Percentiles rank a stretch among this genome's conserved stretches.
Evolutionary conservation across 2,329 filamentous ascomycete genomes (phyloP).

Genomic region (Colletotrichum liriopes): DNA sequence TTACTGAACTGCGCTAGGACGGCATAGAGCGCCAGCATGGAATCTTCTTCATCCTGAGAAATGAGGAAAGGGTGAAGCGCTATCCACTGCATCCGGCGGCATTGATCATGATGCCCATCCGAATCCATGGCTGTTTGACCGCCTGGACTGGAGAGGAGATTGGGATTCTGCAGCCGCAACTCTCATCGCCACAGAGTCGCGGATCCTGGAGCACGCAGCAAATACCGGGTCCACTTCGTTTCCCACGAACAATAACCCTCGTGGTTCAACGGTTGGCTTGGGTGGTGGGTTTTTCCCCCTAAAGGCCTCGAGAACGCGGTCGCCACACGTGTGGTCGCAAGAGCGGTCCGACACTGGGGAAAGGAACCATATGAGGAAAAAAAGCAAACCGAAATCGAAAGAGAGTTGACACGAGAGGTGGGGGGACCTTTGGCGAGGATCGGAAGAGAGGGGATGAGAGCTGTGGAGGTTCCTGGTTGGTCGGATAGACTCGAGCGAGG

Average conservation of each 20-base stretch:
- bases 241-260: background rate
- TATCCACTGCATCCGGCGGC: background rate
- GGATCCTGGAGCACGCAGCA: slow-evolving; percentile 1
- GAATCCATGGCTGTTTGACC: slow-evolving; percentile 16
- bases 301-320: background rate
- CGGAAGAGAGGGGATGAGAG: background rate
- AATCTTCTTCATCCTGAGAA: slow-evolving; percentile 1
- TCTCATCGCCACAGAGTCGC: background rate
- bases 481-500: background rate
- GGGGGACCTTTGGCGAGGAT: background rate
- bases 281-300: background rate
- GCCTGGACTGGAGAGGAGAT: slow-evolving; percentile 7
- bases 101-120: slow-evolving; percentile 13
- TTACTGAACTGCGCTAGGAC: slow-evolving; percentile 35
- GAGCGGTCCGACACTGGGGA: slow-evolving; percentile 13
- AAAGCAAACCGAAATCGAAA: background rate
- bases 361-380: slow-evolving; percentile 1
- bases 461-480: slow-evolving; percentile 10
- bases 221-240: background rate
- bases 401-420: background rate
- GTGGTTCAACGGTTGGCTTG: slow-evolving; percentile 13
- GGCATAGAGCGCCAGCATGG: slow-evolving; percentile 1
- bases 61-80: background rate
- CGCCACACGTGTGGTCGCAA: slow-evolving; percentile 3
- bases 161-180: slow-evolving; percentile 25